Evolutionary conservation across 257 asterid species (phyloP).

Genomic region (Schizonepeta tenuifolia): DNA sequence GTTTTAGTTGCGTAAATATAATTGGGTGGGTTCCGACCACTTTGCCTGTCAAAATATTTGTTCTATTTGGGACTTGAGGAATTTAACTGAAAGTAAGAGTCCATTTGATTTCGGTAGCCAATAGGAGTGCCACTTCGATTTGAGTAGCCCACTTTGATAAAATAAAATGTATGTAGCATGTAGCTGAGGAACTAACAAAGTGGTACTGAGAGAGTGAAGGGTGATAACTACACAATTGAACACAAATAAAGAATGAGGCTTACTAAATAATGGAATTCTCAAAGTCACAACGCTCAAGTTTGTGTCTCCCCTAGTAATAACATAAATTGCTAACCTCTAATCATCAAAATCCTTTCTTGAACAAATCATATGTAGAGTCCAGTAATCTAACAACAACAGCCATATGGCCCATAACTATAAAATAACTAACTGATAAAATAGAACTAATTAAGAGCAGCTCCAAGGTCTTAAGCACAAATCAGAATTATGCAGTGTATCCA

Average conservation of each 20-base stretch:
- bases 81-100: no score
- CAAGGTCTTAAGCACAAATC: neutral
- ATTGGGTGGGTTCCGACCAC: neutral
- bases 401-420: neutral
- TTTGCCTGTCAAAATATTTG: neutral
- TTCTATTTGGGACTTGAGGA: neutral
- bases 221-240: neutral
- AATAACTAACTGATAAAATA: neutral
- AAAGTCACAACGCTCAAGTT: neutral
- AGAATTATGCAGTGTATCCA: neutral
- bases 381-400: neutral
- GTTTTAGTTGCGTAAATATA: neutral
- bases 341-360: neutral
- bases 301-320: neutral
- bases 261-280: neutral
- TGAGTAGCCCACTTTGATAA: no score
- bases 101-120: neutral
- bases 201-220: neutral
- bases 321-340: neutral
- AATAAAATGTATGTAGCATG: neutral
- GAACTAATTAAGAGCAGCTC: neutral
- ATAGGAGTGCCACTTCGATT: neutral
- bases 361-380: neutral
- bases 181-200: slow-evolving; percentile 1
- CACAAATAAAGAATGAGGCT: neutral